Evolutionary conservation across 1,284 basidiomycete species (phyloP).

Genomic region (Ceratobasidium sp.): DNA sequence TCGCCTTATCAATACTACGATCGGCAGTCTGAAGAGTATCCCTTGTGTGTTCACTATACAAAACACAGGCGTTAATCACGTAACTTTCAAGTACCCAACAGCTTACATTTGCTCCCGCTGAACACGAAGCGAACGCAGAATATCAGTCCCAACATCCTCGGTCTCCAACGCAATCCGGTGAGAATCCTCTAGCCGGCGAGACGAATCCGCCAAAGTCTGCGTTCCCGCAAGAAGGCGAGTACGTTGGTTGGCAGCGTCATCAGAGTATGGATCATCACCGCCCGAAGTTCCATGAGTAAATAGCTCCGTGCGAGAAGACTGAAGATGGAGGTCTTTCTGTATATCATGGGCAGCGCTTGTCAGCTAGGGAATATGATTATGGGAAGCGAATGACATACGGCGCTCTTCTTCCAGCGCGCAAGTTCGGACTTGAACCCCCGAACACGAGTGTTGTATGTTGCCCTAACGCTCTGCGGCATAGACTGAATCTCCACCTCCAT

Average conservation of each 20-base stretch:
- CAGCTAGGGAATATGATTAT: conserved; percentile 7
- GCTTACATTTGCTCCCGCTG: conserved; percentile 90
- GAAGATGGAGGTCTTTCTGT: conserved; percentile 61
- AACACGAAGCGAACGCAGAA: conserved; percentile 84
- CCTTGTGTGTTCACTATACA: conserved; percentile 78
- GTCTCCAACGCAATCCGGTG: conserved; percentile 96
- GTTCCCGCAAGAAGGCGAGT: conserved; percentile 85
- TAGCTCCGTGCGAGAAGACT: conserved; percentile 62
- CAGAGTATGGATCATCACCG: conserved; percentile 79
- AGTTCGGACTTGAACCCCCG: conserved; percentile 80
- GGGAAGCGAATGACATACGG: conserved; percentile 59
- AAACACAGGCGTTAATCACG: not conserved
- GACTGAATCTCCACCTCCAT: conserved; percentile 99
- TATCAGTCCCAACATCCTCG: conserved; percentile 94
- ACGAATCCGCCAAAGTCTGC: conserved; percentile 80
- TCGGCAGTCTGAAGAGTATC: conserved; percentile 81
- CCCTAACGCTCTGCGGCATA: conserved; percentile 87
- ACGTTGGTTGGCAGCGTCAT: conserved; percentile 69
- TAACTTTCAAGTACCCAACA: not conserved
- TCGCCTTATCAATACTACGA: conserved; percentile 68
- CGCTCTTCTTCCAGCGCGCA: conserved; percentile 80
- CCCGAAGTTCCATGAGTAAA: conserved; percentile 66
- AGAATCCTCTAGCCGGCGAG: conserved; percentile 87
- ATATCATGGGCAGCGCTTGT: not conserved
- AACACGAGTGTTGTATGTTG: conserved; percentile 81